Evolutionary conservation across 1,139 yeast species (phyloP), one percentile per base, ranked within the genome.

Genomic region (Maudiozyma humilis): DNA sequence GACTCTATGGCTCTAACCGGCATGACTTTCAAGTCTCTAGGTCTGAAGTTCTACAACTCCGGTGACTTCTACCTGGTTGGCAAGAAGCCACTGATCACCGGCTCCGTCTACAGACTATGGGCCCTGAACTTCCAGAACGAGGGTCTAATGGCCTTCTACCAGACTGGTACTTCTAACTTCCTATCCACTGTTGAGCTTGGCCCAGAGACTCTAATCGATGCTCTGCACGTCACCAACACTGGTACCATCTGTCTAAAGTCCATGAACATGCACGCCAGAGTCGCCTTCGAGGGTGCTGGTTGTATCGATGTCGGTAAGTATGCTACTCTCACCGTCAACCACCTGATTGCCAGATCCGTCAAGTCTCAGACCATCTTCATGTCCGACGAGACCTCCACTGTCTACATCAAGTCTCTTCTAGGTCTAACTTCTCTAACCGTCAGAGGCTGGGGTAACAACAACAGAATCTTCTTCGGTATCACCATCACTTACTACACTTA

Each of bases 181-280:
- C 7, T 27, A 35, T 33, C 32, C 18, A 34, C 29, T 20, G 42
- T 40, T 32, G 32, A 33, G 16, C 35, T 32, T 29, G 41, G 39
- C 35, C 36, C 39, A 30, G 29, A 25, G 35, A 18, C 39, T 13
- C 12, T 38, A 6, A 4, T 27, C 14, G 39, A 32, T 19, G 18
- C 20, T 12, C 15, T 29, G 18, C 34, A 25, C 20, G 13, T 43
- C 5, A 15, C 27, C 12, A 40, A 44, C 33, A 16, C 18, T 32
- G 46, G 46, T 44, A 44, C 46, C 18, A 44, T 44, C 30, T 44
- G 46, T 38, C 13, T 44, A 13, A 15, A 14, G n/a, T 12, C 32
- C 15, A 23, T 29, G 10, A 30, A 18, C 29, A 30, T 44, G 13
- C 33, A 36, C 34, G 18, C 40, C 29, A 40, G 25, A 25, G 39